Percentiles rank a stretch among this genome's conserved stretches.
These are phyloP conservation scores for Paecilomyces variotii DNA, from an alignment of 2,329 filamentous ascomycete genomes.

Conservation along the genomic window DNA sequence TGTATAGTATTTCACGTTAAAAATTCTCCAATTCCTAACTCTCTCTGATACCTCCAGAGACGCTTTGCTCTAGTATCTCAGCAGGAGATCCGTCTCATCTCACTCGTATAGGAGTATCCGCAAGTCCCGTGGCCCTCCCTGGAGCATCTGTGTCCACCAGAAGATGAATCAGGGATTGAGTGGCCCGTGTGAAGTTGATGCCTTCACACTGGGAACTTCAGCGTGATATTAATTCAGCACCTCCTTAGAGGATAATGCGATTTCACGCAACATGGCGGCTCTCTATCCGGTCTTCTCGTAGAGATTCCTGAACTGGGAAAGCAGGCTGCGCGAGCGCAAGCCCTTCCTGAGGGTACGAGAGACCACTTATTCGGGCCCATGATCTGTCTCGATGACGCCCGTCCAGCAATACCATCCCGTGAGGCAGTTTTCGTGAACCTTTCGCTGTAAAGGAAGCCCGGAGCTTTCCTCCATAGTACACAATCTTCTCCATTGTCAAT, in stretches of 20 bases:
- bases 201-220: too few relatives aligned
- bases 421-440: background rate
- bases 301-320: background rate
- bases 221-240: background rate
- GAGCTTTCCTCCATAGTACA: background rate
- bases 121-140: background rate
- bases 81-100: background rate
- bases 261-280: background rate
- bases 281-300: background rate
- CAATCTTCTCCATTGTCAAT: background rate
- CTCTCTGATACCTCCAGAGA: background rate
- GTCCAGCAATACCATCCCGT: background rate
- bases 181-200: background rate
- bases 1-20: background rate
- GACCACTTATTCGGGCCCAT: background rate
- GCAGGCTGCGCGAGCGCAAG: background rate
- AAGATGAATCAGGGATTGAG: background rate
- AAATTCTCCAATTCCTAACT: background rate
- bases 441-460: background rate
- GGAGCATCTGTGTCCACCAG: background rate
- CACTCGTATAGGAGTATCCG: background rate
- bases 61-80: background rate
- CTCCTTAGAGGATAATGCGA: background rate
- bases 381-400: background rate
- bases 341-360: background rate